phyloP scores from a whole-genome alignment of 345 rosid genomes.

The Nasturtium officinale region DNA sequence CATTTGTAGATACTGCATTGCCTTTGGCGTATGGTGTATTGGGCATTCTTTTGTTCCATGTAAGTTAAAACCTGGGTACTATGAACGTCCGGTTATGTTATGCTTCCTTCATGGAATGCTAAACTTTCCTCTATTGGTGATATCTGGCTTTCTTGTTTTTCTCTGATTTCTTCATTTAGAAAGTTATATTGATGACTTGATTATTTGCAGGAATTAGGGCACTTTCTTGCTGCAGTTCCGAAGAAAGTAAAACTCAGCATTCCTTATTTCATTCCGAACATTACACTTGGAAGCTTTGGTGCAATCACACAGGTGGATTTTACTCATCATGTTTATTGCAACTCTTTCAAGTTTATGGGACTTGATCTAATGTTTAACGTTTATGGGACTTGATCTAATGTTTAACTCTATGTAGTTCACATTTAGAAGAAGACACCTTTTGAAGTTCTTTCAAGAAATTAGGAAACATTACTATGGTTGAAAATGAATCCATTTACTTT shows the following conservation, averaged over 20 bases:
- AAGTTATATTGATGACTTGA: not conserved
- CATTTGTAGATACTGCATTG: constrained; percentile 92
- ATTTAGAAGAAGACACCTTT: not conserved
- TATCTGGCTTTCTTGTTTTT: not conserved
- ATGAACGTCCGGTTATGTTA: not conserved
- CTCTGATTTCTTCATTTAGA: not conserved
- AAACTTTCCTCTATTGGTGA: not conserved
- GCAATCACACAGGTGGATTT: constrained; percentile 86
- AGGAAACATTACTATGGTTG: not conserved
- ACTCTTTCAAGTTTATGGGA: constrained; percentile 21
- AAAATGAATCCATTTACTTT: not conserved
- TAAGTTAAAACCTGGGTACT: constrained; percentile 43
- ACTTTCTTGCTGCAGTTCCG: constrained; percentile 85
- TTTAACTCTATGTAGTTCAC: not conserved
- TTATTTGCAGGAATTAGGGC: constrained; percentile 79
- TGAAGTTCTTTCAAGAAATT: not conserved
- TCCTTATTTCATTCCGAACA: constrained; percentile 92
- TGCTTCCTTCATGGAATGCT: constrained; percentile 23
- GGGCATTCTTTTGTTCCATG: constrained; percentile 89
- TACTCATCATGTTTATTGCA: constrained; percentile 10
- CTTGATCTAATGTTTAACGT: not conserved
- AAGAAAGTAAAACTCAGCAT: constrained; percentile 92
- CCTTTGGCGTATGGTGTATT: constrained; percentile 92
- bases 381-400: not conserved
- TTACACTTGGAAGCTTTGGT: constrained; percentile 96